These are phyloP conservation scores for Penicillium cinerascens DNA, from an alignment of 495 filamentous ascomycete genomes.

Conservation along the genomic window DNA sequence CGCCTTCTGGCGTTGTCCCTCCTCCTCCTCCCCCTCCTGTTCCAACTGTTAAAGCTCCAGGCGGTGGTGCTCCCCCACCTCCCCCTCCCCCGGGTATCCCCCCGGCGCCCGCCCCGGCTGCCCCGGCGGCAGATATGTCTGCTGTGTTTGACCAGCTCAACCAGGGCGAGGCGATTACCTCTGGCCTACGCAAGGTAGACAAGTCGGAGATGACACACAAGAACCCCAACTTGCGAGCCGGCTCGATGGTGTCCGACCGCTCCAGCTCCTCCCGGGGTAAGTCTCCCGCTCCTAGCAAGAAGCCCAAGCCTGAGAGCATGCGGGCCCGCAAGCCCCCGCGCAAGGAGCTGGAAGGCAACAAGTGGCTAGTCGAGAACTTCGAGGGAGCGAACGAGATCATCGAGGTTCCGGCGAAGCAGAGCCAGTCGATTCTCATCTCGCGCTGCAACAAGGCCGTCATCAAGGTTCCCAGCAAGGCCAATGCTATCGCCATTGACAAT, in stretches of 20 bases:
- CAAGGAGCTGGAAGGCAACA: slow-evolving; percentile 91
- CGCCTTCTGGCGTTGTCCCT: slow-evolving; percentile 37
- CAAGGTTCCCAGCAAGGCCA: slow-evolving; percentile 85
- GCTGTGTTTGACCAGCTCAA: slow-evolving; percentile 91
- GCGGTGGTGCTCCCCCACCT: slow-evolving; percentile 75
- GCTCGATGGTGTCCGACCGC: slow-evolving; percentile 59
- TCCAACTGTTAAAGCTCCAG: slow-evolving; percentile 50
- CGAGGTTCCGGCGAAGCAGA: slow-evolving; percentile 71
- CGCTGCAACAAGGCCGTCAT: slow-evolving; percentile 88
- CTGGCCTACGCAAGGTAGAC: slow-evolving; percentile 87
- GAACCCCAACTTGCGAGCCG: slow-evolving; percentile 83
- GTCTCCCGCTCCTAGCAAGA: slow-evolving; percentile 80
- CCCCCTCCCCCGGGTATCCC: slow-evolving; percentile 56
- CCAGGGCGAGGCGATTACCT: slow-evolving; percentile 79
- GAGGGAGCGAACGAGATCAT: slow-evolving; percentile 70
- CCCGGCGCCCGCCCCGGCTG: slow-evolving; percentile 28
- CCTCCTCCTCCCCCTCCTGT: slow-evolving; percentile 58
- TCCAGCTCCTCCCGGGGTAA: slow-evolving; percentile 58
- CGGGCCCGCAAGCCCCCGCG: slow-evolving; percentile 86
- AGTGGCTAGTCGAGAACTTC: slow-evolving; percentile 95
- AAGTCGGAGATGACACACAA: slow-evolving; percentile 96
- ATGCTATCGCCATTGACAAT: slow-evolving; percentile 92
- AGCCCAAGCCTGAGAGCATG: slow-evolving; percentile 94
- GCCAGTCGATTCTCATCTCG: slow-evolving; percentile 88
- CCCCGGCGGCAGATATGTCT: slow-evolving; percentile 57